Percentiles rank a stretch among this genome's conserved stretches.
Conservation (phyloP, 1,284 basidiomycete genomes). For the Puccinia brachypodii region DNA sequence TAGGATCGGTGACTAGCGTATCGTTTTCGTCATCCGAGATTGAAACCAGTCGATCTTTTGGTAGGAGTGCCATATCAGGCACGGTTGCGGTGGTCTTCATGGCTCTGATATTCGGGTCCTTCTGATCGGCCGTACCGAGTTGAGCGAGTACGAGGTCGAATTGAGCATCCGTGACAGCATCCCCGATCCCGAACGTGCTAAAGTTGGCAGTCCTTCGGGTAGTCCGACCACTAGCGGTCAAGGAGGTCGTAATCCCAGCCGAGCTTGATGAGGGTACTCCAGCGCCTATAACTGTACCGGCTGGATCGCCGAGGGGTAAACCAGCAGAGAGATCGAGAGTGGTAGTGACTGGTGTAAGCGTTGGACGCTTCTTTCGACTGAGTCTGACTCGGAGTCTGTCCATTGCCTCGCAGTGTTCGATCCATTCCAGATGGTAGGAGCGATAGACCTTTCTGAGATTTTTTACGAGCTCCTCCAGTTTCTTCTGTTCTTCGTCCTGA, state of each 20-base stretch:
- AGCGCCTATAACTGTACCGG: neutral
- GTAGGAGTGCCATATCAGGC: conserved; percentile 43
- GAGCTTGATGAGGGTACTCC: neutral
- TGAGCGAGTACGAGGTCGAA: conserved; percentile 47
- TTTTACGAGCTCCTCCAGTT: neutral
- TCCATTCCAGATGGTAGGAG: conserved; percentile 38
- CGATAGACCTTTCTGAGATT: conserved; percentile 34
- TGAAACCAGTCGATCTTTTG: conserved; percentile 5
- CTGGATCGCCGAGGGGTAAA: neutral
- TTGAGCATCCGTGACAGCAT: conserved; percentile 48
- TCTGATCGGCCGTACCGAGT: conserved; percentile 45
- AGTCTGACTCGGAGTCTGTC: conserved; percentile 37
- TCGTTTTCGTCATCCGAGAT: conserved; percentile 21
- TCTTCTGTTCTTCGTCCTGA: neutral
- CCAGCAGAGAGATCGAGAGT: neutral
- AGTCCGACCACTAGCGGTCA: conserved; percentile 23
- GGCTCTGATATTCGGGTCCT: conserved; percentile 45
- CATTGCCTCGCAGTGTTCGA: conserved; percentile 47
- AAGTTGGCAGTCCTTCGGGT: conserved; percentile 40
- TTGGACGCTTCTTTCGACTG: conserved; percentile 29
- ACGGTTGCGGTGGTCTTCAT: conserved; percentile 41
- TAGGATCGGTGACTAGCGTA: conserved; percentile 41
- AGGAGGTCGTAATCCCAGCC: neutral
- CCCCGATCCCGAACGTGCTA: conserved; percentile 44
- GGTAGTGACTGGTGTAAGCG: conserved; percentile 14